Base-by-base conservation (phyloP, 495 filamentous ascomycete genomes). In the Aspergillus sparsus region DNA sequence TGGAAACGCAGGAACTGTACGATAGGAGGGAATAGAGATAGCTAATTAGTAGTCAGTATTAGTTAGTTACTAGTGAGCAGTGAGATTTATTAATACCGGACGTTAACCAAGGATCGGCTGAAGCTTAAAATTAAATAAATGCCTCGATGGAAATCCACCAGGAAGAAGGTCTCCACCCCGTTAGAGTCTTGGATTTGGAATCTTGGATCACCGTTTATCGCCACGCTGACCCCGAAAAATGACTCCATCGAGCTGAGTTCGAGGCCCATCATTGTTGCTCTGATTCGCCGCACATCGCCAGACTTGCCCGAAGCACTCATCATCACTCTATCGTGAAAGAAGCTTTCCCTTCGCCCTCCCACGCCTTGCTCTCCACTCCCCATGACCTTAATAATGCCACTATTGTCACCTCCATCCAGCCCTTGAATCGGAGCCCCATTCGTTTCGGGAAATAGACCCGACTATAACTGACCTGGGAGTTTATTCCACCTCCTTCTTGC, bases 221-320 rank as follows among this genome's bases (percentile, higher is more conserved):
- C 44, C 44, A 47, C 44, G 15, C 44, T 10, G 1, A 7, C 27
- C 27, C 6, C 13, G 15, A 8, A 9, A 18, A 9, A 9, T 21
- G 44, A 41, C 37, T 47, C 44, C 27, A 27, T 35, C 31, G 6
- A 9, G 16, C 31, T 41, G 10, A 5, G 35, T 34, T 21, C 12
- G 31, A 53, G 57, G 57, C 35, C 49, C 49, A 60, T 60, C 49
- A 33, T 47, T 15, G 31, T 2, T 1, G 27, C 41, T 49, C 42
- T 60, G 50, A 53, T 60, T 60, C 50, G 57, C 42, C 37, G 27
- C 39, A 7, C 31, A 8, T 58, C 55, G 55, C 55, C 46, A 15
- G 56, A 58, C 36, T 52, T 60, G 57, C 61, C 56, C 33, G 21
- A 53, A 63, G 33, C 34, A 49, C 10, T 35, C 16, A 46, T 53